Conservation (phyloP, 177 flowering plant species). For the Telopea speciosissima region DNA sequence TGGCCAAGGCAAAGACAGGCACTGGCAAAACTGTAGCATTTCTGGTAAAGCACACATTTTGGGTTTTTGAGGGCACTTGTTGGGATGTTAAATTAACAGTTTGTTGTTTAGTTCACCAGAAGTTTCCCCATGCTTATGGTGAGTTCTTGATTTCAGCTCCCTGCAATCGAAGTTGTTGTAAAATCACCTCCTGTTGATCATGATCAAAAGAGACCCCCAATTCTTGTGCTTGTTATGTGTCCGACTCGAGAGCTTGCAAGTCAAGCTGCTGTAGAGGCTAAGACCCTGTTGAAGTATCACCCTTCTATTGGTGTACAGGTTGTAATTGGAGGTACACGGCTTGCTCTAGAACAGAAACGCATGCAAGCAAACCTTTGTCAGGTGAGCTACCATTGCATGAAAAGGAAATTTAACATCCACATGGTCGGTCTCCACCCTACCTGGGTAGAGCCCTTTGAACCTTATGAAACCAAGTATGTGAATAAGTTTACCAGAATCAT, state of each 20-base stretch:
- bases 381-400: slow-evolving; percentile 30
- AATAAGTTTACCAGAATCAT: no score
- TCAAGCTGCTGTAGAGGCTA: slow-evolving; percentile 93
- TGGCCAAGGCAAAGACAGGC: slow-evolving; percentile 97
- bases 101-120: background rate
- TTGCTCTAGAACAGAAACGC: slow-evolving; percentile 82
- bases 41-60: slow-evolving; percentile 50
- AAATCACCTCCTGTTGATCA: slow-evolving; percentile 54
- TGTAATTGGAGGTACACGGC: slow-evolving; percentile 92
- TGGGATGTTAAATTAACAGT: background rate
- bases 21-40: slow-evolving; percentile 99
- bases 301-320: slow-evolving; percentile 94
- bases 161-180: slow-evolving; percentile 76
- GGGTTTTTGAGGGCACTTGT: background rate
- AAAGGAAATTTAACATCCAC: no score
- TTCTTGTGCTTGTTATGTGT: slow-evolving; percentile 83
- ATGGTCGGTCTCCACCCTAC: no score
- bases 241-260: slow-evolving; percentile 97
- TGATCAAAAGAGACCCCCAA: slow-evolving; percentile 76
- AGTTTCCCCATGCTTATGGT: background rate
- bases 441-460: no score
- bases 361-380: slow-evolving; percentile 96
- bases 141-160: slow-evolving; percentile 64
- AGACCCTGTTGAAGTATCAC: slow-evolving; percentile 77
- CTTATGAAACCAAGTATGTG: no score